Evolutionary conservation across 164 flowering plant genomes (phyloP), one percentile per base, ranked within the genome.

Genomic region (Vitis riparia): DNA sequence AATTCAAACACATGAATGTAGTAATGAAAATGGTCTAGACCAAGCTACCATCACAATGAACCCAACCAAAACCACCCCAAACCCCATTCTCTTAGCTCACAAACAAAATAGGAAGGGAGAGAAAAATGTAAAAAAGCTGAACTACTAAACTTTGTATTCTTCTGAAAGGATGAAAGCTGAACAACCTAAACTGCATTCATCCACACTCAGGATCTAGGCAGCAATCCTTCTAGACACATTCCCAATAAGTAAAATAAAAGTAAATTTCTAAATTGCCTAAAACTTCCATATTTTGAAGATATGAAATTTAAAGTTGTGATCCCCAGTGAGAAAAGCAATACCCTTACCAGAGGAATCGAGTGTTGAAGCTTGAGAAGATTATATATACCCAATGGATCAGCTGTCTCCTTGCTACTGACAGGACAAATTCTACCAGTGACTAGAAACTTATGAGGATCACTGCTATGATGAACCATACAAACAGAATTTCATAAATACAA

Each of bases 381-480:
- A 51, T 56, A 51, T 63, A 84, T 37, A 49, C 63, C 68, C 56
- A 70, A 51, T 12, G 84, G 81, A 72, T 79, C 77, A 11, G 3
- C 9, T 55, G 14, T 16, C 64, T 58, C 19, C 8, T 63, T 64
- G 8, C 32, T 16, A 37, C 7, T 37, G 57, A 32, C 30, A 66
- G 50, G 51, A 52, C 66, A 52, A 59, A 75, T 68, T 49, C 5
- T 29, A 9, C 78, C 73, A 27, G 11, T 66, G 27, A 65, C 51
- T 29, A 84, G 52, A 55, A 80, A 76, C 14, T 57, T 48, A 77
- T 84, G 72, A 65, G 77, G 76, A 74, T 82, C 81, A 75, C 88
- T 84, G 79, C 62, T 71, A 50, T 32, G 48, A 52, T 52, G 61
- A 44, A 53, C 11, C 9, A 27, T 32, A 62, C 12, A 62, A 11